These are phyloP conservation scores for Cystofilobasidium bisporidii DNA, from an alignment of 768 basidiomycete species.

Conservation along the genomic window DNA sequence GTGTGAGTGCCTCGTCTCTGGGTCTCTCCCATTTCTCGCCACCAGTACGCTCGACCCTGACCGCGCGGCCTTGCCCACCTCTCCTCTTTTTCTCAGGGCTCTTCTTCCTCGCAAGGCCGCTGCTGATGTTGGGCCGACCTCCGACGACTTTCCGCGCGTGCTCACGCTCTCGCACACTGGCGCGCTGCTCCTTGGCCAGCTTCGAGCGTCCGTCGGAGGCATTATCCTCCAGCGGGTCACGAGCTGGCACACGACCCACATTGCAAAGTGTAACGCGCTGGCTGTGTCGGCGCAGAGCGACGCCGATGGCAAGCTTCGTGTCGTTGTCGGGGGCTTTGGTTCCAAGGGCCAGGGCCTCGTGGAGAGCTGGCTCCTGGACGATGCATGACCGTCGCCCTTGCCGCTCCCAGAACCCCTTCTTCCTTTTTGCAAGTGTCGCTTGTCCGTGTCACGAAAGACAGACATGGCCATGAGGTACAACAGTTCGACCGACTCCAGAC, in stretches of 20 bases:
- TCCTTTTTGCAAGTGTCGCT: no score
- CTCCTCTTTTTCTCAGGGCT: neutral
- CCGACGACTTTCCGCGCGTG: neutral
- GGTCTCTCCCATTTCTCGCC: no score
- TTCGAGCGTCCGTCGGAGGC: neutral
- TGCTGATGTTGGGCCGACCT: neutral
- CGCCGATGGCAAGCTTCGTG: neutral
- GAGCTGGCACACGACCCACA: neutral
- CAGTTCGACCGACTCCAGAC: no score
- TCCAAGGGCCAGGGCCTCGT: neutral
- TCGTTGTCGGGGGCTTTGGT: neutral
- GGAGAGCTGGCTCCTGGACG: neutral
- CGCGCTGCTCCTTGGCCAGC: neutral
- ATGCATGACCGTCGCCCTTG: neutral
- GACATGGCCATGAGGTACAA: no score
- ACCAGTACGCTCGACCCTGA: no score
- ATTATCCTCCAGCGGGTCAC: neutral
- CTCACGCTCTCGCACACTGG: slow-evolving; percentile 3
- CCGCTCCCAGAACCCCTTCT: no score
- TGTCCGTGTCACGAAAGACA: no score
- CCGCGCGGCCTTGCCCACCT: no score
- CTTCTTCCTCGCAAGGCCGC: neutral
- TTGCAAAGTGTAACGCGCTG: slow-evolving; percentile 1
- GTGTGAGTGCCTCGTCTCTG: no score
- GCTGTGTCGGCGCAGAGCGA: neutral